Evolutionary conservation across 441 rosid genomes (phyloP).

Genomic region (Pelargonium hybrid): DNA sequence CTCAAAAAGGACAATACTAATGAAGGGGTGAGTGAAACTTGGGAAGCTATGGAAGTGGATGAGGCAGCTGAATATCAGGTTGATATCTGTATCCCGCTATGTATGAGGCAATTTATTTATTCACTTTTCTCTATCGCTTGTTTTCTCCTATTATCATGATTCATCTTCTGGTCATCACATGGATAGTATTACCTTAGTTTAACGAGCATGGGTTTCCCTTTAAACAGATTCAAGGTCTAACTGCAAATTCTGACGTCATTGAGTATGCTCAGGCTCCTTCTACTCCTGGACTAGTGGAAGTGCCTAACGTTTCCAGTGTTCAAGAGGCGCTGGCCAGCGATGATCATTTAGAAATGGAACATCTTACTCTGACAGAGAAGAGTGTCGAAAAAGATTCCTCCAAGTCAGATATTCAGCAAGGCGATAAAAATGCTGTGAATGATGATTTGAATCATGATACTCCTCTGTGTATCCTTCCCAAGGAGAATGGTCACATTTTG

Average conservation of each 20-base stretch:
- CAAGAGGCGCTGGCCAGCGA: conserved; percentile 54
- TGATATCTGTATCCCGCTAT: conserved; percentile 15
- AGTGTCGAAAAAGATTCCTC: conserved; percentile 26
- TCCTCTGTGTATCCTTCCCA: conserved; percentile 23
- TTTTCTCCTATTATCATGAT: conserved; percentile 1
- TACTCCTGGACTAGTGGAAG: conserved; percentile 75
- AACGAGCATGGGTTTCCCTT: conserved; percentile 20
- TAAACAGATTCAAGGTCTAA: conserved; percentile 42
- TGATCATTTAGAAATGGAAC: conserved; percentile 61
- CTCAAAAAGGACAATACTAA: conserved; percentile 25
- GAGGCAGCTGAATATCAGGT: conserved; percentile 54
- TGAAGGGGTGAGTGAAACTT: conserved; percentile 23
- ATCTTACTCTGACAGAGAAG: conserved; percentile 33
- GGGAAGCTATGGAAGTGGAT: conserved; percentile 37
- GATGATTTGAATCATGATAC: conserved; percentile 24
- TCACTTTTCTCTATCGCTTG: neutral
- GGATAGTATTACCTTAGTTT: neutral
- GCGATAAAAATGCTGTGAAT: conserved; percentile 23
- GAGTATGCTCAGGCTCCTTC: conserved; percentile 85
- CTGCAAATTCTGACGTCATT: conserved; percentile 34
- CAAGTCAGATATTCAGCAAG: conserved; percentile 27
- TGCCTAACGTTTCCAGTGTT: conserved; percentile 50
- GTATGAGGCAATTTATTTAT: conserved; percentile 2
- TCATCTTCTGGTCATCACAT: conserved; percentile 6
- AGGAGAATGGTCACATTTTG: conserved; percentile 25